phyloP scores from a whole-genome alignment of 2,329 filamentous ascomycete genomes.

The Sporothrix curviconia region DNA sequence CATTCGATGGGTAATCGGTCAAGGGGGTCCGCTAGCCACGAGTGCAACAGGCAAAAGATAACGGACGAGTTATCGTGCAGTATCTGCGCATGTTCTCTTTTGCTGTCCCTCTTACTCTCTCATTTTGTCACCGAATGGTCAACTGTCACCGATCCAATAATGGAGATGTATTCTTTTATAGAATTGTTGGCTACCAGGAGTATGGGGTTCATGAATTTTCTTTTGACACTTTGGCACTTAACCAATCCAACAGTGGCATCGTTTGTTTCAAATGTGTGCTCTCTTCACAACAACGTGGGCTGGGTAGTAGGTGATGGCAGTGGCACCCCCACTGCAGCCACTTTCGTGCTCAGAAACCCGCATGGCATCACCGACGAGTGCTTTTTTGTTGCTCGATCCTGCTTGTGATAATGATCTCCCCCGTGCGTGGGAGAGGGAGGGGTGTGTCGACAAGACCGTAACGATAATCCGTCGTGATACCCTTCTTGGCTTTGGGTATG shows the following conservation, averaged over 20 bases:
- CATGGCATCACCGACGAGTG: constrained; percentile 1
- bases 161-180: not conserved
- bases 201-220: no score
- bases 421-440: not conserved
- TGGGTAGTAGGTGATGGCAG: not conserved
- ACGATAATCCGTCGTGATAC: not conserved
- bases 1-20: no score
- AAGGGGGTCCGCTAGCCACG: no score
- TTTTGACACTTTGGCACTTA: no score
- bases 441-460: not conserved
- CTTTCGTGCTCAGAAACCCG: no score
- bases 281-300: constrained; percentile 4
- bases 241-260: no score
- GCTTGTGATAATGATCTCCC: not conserved
- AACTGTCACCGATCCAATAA: not conserved
- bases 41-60: constrained; percentile 4
- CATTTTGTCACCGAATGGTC: constrained; percentile 5
- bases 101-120: not conserved
- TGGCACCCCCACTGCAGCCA: constrained; percentile 2
- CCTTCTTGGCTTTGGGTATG: not conserved
- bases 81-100: not conserved
- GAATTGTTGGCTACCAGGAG: no score
- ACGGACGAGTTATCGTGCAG: constrained; percentile 2
- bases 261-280: no score
- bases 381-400: not conserved